Base-by-base conservation (phyloP, 2,329 filamentous ascomycete genomes). In the Alternaria panax region DNA sequence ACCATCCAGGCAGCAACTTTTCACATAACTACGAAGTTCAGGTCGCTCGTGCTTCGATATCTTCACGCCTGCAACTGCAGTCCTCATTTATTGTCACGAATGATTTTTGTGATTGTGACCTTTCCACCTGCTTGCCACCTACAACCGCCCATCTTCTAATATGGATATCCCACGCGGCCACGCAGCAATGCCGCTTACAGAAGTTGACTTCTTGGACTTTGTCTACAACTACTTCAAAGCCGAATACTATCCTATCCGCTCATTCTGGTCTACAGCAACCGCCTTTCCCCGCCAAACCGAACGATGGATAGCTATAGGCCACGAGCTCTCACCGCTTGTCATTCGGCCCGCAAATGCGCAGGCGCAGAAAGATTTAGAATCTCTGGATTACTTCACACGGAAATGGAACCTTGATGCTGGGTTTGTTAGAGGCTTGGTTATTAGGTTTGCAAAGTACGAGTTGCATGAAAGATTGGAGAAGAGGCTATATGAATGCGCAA, bases 181-280 rank as follows among this genome's bases (percentile, higher is more conserved):
- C 60, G 71, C 55, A 64, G 74, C 54, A 48, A 72, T 61, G 72
- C 75, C 75, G 4, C 68, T 78, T 14, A 74, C 63, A 24, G 74
- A 76, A 48, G 50, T 57, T 7, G 75, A 78, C 46, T 72, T 78
- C 28, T 57, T 75, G 6, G 74, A 77, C 45, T 78, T 78, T 50
- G 58, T 77, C 7, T 75, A 63, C 62, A 77, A 77, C 48, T 78
- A 78, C 53, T 77, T 71, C 68, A 78, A 76, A 59, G 75, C 75
- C 16, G 75, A 78, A 67, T 78, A 78, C 46, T 67, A 71, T 3
- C 75, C 75, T 4, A 77, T 78, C 11, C 69, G 75, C 22, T 77
- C 73, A 7, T 69, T 78, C 46, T 78, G 73, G 70, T 68, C 66
- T 0, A 78, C 75, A 20, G 75, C 75, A 32, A 72, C 74, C 5